phyloP scores from a whole-genome alignment of 768 basidiomycete species.

The Collybiopsis confluens region DNA sequence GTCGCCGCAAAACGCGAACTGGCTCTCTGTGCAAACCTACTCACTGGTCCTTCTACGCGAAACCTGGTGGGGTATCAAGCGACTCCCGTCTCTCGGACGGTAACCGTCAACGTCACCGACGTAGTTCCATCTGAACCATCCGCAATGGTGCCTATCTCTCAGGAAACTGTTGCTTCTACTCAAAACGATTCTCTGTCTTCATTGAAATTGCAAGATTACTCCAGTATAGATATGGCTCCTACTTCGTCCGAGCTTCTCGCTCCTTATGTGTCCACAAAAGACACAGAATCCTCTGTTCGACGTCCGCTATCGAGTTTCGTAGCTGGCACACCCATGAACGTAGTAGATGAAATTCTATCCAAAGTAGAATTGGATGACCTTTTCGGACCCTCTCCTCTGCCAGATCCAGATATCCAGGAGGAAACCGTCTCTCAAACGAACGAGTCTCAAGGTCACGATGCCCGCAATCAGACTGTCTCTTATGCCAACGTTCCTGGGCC shows the following conservation, averaged over 20 bases:
- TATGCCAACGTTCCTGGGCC: too few relatives aligned
- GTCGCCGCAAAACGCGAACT: not conserved
- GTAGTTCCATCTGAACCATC: not conserved
- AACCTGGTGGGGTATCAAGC: slow-evolving; percentile 11
- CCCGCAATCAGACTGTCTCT: too few relatives aligned
- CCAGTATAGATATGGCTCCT: not conserved
- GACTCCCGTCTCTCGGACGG: slow-evolving; percentile 11
- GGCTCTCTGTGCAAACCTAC: not conserved
- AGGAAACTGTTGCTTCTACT: not conserved
- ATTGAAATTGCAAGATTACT: not conserved
- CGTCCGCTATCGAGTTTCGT: not conserved
- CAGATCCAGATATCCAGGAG: not conserved
- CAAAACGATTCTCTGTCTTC: not conserved
- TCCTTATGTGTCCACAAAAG: not conserved
- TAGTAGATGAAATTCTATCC: not conserved
- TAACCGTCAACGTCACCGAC: slow-evolving; percentile 9
- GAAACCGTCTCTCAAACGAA: not conserved
- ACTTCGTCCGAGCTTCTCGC: not conserved
- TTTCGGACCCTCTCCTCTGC: not conserved
- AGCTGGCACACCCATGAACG: not conserved
- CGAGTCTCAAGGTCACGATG: not conserved
- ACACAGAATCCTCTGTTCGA: slow-evolving; percentile 4
- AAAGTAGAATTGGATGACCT: not conserved
- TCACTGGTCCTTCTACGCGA: not conserved
- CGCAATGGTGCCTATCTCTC: not conserved